Evolutionary conservation across 2,329 filamentous ascomycete species (phyloP).

Genomic region (Cyphellophora attinorum): DNA sequence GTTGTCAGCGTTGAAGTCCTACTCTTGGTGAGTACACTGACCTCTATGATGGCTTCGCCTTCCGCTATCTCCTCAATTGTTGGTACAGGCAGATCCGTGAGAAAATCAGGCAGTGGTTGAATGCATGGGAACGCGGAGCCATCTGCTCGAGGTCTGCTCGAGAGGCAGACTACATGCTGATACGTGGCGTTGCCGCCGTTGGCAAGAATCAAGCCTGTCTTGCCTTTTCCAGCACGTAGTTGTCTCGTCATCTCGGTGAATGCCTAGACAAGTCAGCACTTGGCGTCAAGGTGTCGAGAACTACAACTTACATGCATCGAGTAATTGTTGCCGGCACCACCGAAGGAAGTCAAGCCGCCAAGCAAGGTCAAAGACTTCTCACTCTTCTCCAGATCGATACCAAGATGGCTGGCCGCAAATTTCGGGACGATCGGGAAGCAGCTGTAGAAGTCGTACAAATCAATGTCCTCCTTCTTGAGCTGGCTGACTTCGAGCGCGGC

Average conservation of each 20-base stretch:
- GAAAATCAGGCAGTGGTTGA: conserved; percentile 35
- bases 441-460: conserved; percentile 56
- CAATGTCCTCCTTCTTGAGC: conserved; percentile 42
- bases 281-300: no score
- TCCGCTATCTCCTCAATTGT: conserved; percentile 32
- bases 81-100: conserved; percentile 32
- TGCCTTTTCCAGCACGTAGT: conserved; percentile 37
- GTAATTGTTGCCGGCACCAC: conserved; percentile 63
- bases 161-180: conserved; percentile 53
- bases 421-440: conserved; percentile 65
- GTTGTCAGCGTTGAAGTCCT: not conserved
- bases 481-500: conserved; percentile 40
- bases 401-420: conserved; percentile 52
- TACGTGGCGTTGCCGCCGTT: conserved; percentile 59
- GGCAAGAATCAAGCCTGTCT: conserved; percentile 50
- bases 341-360: conserved; percentile 58
- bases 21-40: conserved; percentile 21
- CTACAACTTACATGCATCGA: conserved; percentile 50
- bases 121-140: conserved; percentile 36
- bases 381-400: conserved; percentile 36
- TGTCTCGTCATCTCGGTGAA: conserved; percentile 48
- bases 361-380: conserved; percentile 50
- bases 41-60: conserved; percentile 45
- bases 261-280: conserved; percentile 23
- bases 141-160: conserved; percentile 31